Evolutionary conservation across 2,329 filamentous ascomycete species (phyloP), one percentile per base, ranked within the genome.

Genomic region (Aaosphaeria arxii): DNA sequence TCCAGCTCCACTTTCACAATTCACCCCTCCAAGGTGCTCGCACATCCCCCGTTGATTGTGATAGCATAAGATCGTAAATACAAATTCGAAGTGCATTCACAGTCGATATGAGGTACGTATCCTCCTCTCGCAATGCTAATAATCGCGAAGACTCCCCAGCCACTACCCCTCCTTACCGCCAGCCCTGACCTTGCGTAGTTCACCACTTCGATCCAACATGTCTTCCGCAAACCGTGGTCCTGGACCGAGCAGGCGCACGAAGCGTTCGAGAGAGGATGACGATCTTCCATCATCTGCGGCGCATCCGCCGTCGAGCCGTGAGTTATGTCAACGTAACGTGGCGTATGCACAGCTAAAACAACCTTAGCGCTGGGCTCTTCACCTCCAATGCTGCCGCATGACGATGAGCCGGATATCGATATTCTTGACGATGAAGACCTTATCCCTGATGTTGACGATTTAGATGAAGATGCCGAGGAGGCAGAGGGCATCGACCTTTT

Each of bases 211-310:
- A 71, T 80, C 85, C 59, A 90, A 85, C 73, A 87, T 88, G 78
- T 84, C 86, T 51, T 91, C 91, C 56, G 90, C 86, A 61, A 96
- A 95, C 73, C 84, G 89, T 58, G 89, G 89, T 45, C 69, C 80
- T 48, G 71, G 73, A 13, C 74, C 73, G 45, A 61, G 74, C 54
- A 79, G 74, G 55, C 73, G 78, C 52, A 77, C 82, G 51, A 88
- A 88, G 71, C 80, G 85, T 60, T 77, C 78, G 33, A 79, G 85
- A 72, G 85, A 87, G 59, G 78, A 79, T 50, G 84, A 86, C 58
- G 81, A 83, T 45, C 64, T 77, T 40, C 75, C 76, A 39, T 83
- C 82, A 30, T 83, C 82, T 13, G 70, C 74, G 11, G 78, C 76
- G 45, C 76, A 77, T 55, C 81, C 83, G 55, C 82, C 83, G 28